Base-by-base conservation (phyloP, 1,139 yeast genomes). In the Yamadazyma oceani region DNA sequence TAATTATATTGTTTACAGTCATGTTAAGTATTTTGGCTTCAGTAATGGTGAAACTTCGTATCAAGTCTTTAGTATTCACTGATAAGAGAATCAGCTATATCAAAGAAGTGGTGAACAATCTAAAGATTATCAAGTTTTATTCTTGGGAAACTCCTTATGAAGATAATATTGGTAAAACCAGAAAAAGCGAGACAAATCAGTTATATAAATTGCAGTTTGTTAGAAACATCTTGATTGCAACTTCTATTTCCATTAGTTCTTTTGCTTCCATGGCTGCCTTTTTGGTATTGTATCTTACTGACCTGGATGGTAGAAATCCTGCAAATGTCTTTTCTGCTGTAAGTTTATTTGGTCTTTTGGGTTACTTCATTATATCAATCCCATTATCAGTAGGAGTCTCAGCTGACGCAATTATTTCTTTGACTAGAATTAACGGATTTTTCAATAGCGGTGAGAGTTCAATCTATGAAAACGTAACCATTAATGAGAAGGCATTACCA, bases 281-380 rank as follows among this genome's bases (percentile, higher is more conserved):
- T 54, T 75, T 88, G 46, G 82, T 81, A 0, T 63, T 85, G 48
- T 82, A 82, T 48, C 80, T 74, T 29, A 62, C 80, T 4, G 45
- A 50, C 11, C 45, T 45, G 63, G 60, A 68, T 17, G 53, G 53
- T n/a, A 71, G 78, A 46, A 69, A 71, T 43, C 82, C 95, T 1
- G 90, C 88, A 2, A 65, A 74, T 25, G 79, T 88, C n/a, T 89
- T 89, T 55, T 77, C 96, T 0, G 83, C 96, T 10, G 67, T 89
- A 37, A 75, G 94, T 0, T 70, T 86, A 40, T 89, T 88, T 66
- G 82, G 82, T 48, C 73, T 80, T 26, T 65, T 76, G 46, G 57
- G 80, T 4, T 66, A 64, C 37, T 73, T 67, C 43, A 67, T 75
- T 17, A 69, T 86, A 53, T 65, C 86, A 51, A 64, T 86, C 36